Percentiles rank a stretch among this genome's conserved stretches.
Conservation (phyloP, 2,329 filamentous ascomycete species). For the Rhynchosporium agropyri region DNA sequence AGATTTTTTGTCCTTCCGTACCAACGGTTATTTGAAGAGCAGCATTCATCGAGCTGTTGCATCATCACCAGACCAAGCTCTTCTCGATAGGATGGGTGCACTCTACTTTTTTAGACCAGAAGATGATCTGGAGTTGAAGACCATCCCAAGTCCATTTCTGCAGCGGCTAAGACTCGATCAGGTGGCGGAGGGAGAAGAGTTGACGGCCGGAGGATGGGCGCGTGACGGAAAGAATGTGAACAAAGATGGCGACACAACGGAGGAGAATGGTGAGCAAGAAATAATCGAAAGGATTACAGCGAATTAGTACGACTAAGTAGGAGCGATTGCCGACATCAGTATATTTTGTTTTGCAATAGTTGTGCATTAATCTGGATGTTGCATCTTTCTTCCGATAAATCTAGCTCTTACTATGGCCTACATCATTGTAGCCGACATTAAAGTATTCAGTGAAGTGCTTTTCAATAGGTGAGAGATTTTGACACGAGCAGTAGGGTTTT, state of each 20-base stretch:
- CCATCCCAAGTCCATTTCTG: slow-evolving; percentile 39
- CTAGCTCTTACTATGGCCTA: no score
- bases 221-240: slow-evolving; percentile 21
- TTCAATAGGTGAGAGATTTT: no score
- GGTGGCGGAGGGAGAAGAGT: neutral
- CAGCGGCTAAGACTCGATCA: slow-evolving; percentile 31
- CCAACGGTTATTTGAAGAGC: slow-evolving; percentile 49
- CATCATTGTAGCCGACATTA: no score
- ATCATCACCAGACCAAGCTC: slow-evolving; percentile 41
- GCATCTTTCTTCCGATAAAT: neutral
- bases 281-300: slow-evolving; percentile 22
- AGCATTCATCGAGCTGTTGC: slow-evolving; percentile 45
- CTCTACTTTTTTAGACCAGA: slow-evolving; percentile 47
- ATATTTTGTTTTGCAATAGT: neutral
- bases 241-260: slow-evolving; percentile 15
- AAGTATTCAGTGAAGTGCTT: no score
- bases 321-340: neutral
- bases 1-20: slow-evolving; percentile 51
- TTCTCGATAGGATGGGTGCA: slow-evolving; percentile 47
- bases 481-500: no score
- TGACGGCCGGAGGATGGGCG: slow-evolving; percentile 24
- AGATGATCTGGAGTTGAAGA: slow-evolving; percentile 28
- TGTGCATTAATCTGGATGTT: neutral
- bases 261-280: slow-evolving; percentile 15
- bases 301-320: slow-evolving; percentile 21